Conservation (phyloP, 768 basidiomycete genomes). For the Mycena kentingensis region DNA sequence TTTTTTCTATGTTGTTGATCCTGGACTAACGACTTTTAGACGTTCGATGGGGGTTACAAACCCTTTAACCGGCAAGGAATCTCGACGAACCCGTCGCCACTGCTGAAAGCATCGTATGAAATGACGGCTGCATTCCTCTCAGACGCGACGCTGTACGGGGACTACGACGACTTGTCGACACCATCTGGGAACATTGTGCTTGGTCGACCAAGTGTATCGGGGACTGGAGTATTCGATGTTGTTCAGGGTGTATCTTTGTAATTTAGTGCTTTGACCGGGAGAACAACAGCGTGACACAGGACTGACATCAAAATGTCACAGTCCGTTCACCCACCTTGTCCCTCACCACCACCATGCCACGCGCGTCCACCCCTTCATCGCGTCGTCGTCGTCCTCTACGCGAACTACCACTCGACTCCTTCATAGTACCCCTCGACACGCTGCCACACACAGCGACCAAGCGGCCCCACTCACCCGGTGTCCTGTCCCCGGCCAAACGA, state of each 20-base stretch:
- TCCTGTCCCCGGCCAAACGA: slow-evolving; percentile 68
- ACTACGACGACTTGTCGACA: slow-evolving; percentile 89
- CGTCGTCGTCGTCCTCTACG: slow-evolving; percentile 55
- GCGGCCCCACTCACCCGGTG: slow-evolving; percentile 63
- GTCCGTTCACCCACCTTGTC: slow-evolving; percentile 1
- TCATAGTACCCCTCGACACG: slow-evolving; percentile 37
- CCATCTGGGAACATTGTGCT: slow-evolving; percentile 92
- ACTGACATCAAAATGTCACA: too few species aligned
- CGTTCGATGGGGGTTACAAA: slow-evolving; percentile 96
- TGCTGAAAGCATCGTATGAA: slow-evolving; percentile 97
- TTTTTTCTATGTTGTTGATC: background rate
- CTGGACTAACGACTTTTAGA: slow-evolving; percentile 50
- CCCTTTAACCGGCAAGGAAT: slow-evolving; percentile 98
- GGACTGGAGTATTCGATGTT: slow-evolving; percentile 94
- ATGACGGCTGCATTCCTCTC: slow-evolving; percentile 93
- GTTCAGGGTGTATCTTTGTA: slow-evolving; percentile 56
- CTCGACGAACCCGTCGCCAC: slow-evolving; percentile 88
- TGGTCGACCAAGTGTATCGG: slow-evolving; percentile 83
- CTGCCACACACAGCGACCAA: slow-evolving; percentile 46
- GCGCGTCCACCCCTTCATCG: slow-evolving; percentile 28
- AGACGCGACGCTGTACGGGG: slow-evolving; percentile 91
- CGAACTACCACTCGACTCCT: slow-evolving; percentile 61
- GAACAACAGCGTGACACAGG: slow-evolving; percentile 7
- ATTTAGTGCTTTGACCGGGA: slow-evolving; percentile 3
- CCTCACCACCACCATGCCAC: slow-evolving; percentile 10